Conservation (phyloP, 108 stramenopile species). For the Skeletonema costatum region DNA sequence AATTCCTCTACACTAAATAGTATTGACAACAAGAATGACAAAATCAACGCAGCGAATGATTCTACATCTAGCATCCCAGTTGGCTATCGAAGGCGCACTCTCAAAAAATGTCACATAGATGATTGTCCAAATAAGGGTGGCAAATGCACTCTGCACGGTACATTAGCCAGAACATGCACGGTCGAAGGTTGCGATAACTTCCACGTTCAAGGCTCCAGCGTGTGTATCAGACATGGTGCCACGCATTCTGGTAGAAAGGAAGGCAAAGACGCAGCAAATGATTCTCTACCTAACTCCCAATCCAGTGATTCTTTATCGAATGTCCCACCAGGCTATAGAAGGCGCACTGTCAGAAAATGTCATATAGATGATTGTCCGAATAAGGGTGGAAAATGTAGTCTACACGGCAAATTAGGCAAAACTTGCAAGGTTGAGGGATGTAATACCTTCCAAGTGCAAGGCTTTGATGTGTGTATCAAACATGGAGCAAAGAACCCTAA, state of each 20-base stretch:
- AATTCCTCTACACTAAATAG: no score
- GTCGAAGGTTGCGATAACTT: not conserved
- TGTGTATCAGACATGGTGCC: not conserved
- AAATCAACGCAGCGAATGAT: not conserved
- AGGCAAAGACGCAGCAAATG: not conserved
- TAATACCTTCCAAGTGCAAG: not conserved
- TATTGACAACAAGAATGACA: no score
- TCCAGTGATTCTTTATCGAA: not conserved
- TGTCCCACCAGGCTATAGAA: not conserved
- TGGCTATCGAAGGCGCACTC: not conserved
- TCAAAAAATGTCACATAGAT: not conserved
- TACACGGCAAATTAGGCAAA: not conserved
- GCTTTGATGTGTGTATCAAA: not conserved
- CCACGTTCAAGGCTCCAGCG: not conserved
- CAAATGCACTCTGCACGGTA: not conserved
- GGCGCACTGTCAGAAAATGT: not conserved
- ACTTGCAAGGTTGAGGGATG: not conserved
- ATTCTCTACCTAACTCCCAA: not conserved
- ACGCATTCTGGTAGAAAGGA: no score
- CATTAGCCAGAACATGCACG: not conserved
- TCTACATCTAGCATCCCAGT: not conserved
- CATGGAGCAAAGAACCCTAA: not conserved
- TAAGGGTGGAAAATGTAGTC: not conserved
- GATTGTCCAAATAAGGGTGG: not conserved
- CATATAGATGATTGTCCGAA: not conserved